These are phyloP conservation scores for Candida palmyrensis DNA, from an alignment of 805 yeast genomes.

Conservation along the genomic window DNA sequence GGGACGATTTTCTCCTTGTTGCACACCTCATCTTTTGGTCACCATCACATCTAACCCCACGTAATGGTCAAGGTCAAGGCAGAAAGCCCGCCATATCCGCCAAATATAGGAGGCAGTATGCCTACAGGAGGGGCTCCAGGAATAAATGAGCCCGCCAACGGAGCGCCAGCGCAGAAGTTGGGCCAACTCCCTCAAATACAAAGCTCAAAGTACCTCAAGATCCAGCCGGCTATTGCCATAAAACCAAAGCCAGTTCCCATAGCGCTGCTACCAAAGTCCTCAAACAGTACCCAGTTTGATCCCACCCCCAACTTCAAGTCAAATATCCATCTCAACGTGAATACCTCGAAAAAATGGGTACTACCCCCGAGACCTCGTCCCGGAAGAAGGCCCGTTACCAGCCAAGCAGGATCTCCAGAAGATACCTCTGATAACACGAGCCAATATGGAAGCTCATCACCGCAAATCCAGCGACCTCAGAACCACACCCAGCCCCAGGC, in stretches of 20 bases:
- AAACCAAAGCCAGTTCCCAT: slow-evolving; percentile 27
- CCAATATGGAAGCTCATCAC: no score
- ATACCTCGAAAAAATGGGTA: slow-evolving; percentile 37
- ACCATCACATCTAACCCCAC: no score
- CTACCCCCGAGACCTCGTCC: slow-evolving; percentile 38
- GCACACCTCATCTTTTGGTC: no score
- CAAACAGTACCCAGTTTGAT: slow-evolving; percentile 4
- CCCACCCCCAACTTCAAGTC: slow-evolving; percentile 10
- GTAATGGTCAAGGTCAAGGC: no score
- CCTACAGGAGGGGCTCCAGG: no score
- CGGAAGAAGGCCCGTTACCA: slow-evolving; percentile 31
- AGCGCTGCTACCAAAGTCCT: slow-evolving; percentile 24
- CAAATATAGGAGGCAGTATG: no score
- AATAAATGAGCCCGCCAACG: neutral
- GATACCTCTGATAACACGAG: neutral
- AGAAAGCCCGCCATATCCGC: no score
- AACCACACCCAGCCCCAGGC: slow-evolving; percentile 5
- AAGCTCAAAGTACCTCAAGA: slow-evolving; percentile 25
- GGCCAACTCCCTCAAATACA: no score
- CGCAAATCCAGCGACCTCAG: neutral
- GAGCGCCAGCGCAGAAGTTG: neutral
- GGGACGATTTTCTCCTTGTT: no score
- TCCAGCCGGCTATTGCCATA: slow-evolving; percentile 37
- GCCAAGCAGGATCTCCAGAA: neutral
- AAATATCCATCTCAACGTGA: slow-evolving; percentile 22